phyloP scores from a whole-genome alignment of 2,329 filamentous ascomycete species.

The Hypoxylon sp. region DNA sequence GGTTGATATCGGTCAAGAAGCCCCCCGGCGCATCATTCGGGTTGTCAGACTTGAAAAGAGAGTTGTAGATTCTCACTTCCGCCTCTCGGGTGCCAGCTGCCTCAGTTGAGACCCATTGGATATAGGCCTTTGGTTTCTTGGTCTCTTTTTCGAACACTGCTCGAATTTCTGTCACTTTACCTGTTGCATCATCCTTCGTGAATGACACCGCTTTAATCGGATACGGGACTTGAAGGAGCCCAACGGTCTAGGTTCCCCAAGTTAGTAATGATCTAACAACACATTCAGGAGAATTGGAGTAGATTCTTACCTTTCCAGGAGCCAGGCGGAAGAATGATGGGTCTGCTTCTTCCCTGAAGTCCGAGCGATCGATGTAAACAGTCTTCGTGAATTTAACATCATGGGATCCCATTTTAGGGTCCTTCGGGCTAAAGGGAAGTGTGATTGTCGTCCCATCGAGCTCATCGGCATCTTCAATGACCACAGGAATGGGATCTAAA shows the following conservation, averaged over 20 bases:
- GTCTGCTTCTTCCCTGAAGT: slow-evolving; percentile 80
- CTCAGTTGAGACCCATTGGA: slow-evolving; percentile 87
- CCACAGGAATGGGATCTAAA: slow-evolving; percentile 84
- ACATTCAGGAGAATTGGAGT: neutral
- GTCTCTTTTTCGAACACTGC: slow-evolving; percentile 78
- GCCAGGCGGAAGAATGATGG: slow-evolving; percentile 83
- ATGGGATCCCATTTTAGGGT: slow-evolving; percentile 74
- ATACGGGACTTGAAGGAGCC: slow-evolving; percentile 77
- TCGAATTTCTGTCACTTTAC: slow-evolving; percentile 73
- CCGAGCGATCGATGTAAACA: slow-evolving; percentile 85
- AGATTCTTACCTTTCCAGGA: slow-evolving; percentile 57
- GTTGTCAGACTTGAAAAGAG: slow-evolving; percentile 88
- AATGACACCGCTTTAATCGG: slow-evolving; percentile 78
- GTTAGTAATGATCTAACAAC: slow-evolving; percentile 15
- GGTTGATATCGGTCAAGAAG: slow-evolving; percentile 87
- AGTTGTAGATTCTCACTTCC: slow-evolving; percentile 83
- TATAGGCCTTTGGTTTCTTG: slow-evolving; percentile 82
- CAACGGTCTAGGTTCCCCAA: slow-evolving; percentile 72
- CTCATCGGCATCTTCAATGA: slow-evolving; percentile 83
- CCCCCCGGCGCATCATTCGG: slow-evolving; percentile 82
- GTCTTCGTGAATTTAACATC: slow-evolving; percentile 76
- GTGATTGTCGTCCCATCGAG: slow-evolving; percentile 68
- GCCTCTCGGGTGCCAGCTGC: slow-evolving; percentile 71
- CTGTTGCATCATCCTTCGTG: slow-evolving; percentile 72
- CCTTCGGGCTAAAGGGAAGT: slow-evolving; percentile 86